Percentiles rank a stretch among this genome's conserved stretches.
These are phyloP conservation scores for Botrytis elliptica DNA, from an alignment of 2,329 filamentous ascomycete species.

Conservation along the genomic window DNA sequence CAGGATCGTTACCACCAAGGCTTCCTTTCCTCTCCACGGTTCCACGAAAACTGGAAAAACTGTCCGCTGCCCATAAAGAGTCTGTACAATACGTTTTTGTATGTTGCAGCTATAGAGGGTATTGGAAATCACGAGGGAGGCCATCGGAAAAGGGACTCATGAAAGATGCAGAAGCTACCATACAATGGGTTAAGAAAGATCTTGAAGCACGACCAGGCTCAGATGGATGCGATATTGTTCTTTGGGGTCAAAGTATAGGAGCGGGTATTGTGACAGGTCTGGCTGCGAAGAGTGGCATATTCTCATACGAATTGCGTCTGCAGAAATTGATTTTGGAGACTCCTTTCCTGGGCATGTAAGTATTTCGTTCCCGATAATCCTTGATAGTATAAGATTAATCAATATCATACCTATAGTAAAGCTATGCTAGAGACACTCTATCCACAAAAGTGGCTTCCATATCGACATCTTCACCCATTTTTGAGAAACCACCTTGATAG, in stretches of 20 bases:
- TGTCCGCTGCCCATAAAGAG: slow-evolving; percentile 15
- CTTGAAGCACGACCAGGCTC: slow-evolving; percentile 35
- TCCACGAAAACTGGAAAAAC: slow-evolving; percentile 47
- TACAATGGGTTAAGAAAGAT: slow-evolving; percentile 57
- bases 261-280: slow-evolving; percentile 66
- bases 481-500: slow-evolving; percentile 63
- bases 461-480: slow-evolving; percentile 72
- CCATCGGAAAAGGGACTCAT: slow-evolving; percentile 70
- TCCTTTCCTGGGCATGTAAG: slow-evolving; percentile 64
- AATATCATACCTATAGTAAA: slow-evolving; percentile 35
- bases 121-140: slow-evolving; percentile 73
- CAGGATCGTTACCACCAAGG: slow-evolving; percentile 56
- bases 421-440: slow-evolving; percentile 72
- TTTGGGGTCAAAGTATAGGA: slow-evolving; percentile 80
- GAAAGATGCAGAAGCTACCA: slow-evolving; percentile 62
- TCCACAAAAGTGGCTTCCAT: slow-evolving; percentile 77
- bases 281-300: slow-evolving; percentile 22
- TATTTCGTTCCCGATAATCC: neutral
- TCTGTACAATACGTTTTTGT: slow-evolving; percentile 48
- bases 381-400: neutral
- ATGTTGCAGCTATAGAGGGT: slow-evolving; percentile 54
- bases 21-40: slow-evolving; percentile 56
- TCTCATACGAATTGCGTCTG: slow-evolving; percentile 34
- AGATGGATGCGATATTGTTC: slow-evolving; percentile 44
- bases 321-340: slow-evolving; percentile 67